Conservation (phyloP, 2,329 filamentous ascomycete genomes). For the Fusarium sp. region DNA sequence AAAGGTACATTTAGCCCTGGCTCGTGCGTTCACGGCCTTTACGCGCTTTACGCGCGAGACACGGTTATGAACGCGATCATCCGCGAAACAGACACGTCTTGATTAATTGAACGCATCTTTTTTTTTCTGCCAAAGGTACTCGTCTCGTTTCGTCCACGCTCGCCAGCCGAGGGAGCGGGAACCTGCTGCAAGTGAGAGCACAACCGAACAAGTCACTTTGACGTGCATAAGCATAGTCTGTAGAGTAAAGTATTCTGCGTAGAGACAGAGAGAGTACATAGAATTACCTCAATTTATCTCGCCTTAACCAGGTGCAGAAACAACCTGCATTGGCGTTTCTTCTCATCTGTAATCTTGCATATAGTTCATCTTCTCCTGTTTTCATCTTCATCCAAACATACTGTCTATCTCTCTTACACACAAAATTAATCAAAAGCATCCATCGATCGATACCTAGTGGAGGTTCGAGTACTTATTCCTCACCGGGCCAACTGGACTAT, state of each 20-base stretch:
- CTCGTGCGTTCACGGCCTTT: constrained; percentile 41
- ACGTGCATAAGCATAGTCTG: constrained; percentile 36
- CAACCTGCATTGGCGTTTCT: constrained; percentile 2
- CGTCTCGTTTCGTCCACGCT: constrained; percentile 18
- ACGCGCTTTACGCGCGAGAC: constrained; percentile 46
- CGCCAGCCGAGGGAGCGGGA: constrained; percentile 26
- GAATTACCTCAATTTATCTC: constrained; percentile 18
- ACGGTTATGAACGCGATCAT: constrained; percentile 52
- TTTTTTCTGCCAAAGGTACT: constrained; percentile 1
- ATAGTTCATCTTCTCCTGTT: not conserved
- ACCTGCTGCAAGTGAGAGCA: constrained; percentile 40
- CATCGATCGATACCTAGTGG: not conserved
- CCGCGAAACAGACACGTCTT: constrained; percentile 61
- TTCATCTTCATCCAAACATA: constrained; percentile 1
- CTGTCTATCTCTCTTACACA: not conserved
- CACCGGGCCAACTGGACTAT: constrained; percentile 29
- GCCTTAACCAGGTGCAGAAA: constrained; percentile 22
- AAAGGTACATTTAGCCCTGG: constrained; percentile 14
- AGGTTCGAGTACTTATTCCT: constrained; percentile 2
- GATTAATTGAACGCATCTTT: constrained; percentile 52
- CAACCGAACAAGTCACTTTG: constrained; percentile 41
- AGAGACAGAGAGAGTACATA: not conserved
- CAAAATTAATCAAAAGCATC: constrained; percentile 21
- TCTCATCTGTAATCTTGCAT: not conserved
- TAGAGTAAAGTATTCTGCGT: not conserved